phyloP scores from a whole-genome alignment of 2,329 filamentous ascomycete species.

The Aspergillus fructus region DNA sequence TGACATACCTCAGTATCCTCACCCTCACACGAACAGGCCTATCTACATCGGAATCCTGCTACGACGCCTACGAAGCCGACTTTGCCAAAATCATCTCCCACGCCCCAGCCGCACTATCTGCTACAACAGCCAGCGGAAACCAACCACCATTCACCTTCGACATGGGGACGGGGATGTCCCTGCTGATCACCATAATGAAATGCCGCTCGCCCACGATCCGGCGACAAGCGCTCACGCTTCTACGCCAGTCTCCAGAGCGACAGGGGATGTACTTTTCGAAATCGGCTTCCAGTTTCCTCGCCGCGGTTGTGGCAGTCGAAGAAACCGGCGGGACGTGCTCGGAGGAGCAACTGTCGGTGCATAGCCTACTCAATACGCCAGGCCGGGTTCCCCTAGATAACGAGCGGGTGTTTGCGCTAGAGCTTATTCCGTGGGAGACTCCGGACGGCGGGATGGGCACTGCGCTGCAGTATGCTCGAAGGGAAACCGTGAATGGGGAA shows the following conservation, averaged over 20 bases:
- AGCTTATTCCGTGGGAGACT: neutral
- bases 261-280: constrained; percentile 27
- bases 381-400: neutral
- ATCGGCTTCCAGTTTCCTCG: constrained; percentile 19
- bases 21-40: constrained; percentile 16
- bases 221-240: constrained; percentile 20
- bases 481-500: neutral
- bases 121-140: constrained; percentile 3
- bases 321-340: neutral
- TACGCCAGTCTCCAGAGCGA: constrained; percentile 21
- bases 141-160: constrained; percentile 26
- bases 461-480: neutral
- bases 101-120: constrained; percentile 4
- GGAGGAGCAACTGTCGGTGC: neutral
- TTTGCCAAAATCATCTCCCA: constrained; percentile 1
- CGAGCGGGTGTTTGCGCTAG: neutral
- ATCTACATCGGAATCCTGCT: constrained; percentile 14
- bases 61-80: constrained; percentile 15
- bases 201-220: constrained; percentile 25
- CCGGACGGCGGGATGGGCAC: neutral
- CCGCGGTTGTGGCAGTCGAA: constrained; percentile 15
- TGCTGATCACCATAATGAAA: constrained; percentile 24
- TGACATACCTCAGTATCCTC: constrained; percentile 11
- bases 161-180: constrained; percentile 19
- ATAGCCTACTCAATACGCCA: neutral